Evolutionary conservation across 2,329 filamentous ascomycete genomes (phyloP).

Genomic region (Fusarium scirpi): DNA sequence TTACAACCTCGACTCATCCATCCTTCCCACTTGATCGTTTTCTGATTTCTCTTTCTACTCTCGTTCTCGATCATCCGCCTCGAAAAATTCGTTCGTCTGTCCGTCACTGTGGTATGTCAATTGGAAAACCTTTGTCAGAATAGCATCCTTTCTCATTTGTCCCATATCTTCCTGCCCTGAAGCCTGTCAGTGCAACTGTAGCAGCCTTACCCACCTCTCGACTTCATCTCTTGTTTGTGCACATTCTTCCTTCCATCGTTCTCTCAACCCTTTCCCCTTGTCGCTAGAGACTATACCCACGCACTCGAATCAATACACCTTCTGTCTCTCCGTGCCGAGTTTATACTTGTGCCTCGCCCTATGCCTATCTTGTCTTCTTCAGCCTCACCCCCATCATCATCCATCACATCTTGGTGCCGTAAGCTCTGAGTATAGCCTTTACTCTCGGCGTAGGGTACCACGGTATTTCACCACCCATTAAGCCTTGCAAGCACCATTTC

Average conservation of each 20-base stretch:
- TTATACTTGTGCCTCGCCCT: conserved; percentile 9
- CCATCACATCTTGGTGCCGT: background rate
- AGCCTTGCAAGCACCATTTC: background rate
- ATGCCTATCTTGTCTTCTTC: conserved; percentile 1
- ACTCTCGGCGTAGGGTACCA: background rate
- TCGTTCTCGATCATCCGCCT: conserved; percentile 6
- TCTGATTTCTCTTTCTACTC: conserved; percentile 19
- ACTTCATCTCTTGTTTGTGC: conserved; percentile 38
- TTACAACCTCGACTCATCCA: conserved; percentile 27
- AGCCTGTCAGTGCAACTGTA: conserved; percentile 20
- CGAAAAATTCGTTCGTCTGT: conserved; percentile 21
- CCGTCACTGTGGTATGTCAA: conserved; percentile 35
- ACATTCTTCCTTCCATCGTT: conserved; percentile 24
- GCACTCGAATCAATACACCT: conserved; percentile 17
- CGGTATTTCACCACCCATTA: background rate
- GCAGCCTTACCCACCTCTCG: conserved; percentile 4
- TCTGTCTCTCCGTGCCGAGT: conserved; percentile 8
- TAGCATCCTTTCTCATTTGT: conserved; percentile 23
- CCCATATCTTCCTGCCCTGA: conserved; percentile 22
- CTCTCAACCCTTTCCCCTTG: conserved; percentile 3
- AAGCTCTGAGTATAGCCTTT: background rate
- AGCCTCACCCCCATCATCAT: conserved; percentile 3
- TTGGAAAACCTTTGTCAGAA: conserved; percentile 22
- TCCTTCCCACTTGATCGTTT: conserved; percentile 5
- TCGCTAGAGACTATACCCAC: background rate